These are phyloP conservation scores for Dactylorhiza incarnata DNA, from an alignment of 106 monocot species.

Conservation along the genomic window DNA sequence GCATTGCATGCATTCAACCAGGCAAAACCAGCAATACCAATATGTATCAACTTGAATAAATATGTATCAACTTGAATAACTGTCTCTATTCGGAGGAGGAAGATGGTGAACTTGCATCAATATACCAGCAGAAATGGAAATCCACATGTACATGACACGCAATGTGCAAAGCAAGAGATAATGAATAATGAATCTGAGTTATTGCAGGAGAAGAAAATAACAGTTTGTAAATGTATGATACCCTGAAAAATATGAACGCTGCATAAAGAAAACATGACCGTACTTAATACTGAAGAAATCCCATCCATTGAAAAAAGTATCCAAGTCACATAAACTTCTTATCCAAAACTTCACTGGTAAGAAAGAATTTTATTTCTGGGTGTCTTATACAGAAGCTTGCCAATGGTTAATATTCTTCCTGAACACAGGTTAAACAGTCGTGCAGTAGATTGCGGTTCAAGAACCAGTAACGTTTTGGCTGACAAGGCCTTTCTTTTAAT, in stretches of 20 bases:
- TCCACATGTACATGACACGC: neutral
- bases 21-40: neutral
- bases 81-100: neutral
- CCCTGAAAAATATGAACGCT: neutral
- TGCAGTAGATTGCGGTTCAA: too few species aligned
- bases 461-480: too few species aligned
- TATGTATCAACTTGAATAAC: neutral
- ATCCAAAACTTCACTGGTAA: too few species aligned
- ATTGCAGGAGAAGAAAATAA: neutral
- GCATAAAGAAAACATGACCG: neutral
- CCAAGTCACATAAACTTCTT: too few species aligned
- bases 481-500: too few species aligned
- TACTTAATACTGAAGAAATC: too few species aligned
- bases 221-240: neutral
- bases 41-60: neutral
- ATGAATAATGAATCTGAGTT: too few species aligned
- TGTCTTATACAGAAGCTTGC: too few species aligned
- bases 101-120: neutral
- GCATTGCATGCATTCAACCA: neutral
- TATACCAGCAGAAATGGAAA: neutral
- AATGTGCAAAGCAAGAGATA: neutral
- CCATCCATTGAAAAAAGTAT: too few species aligned
- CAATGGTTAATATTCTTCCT: too few species aligned
- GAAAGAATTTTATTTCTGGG: too few species aligned
- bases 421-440: too few species aligned